phyloP scores from a whole-genome alignment of 495 filamentous ascomycete species.

The Neurospora pannonica region DNA sequence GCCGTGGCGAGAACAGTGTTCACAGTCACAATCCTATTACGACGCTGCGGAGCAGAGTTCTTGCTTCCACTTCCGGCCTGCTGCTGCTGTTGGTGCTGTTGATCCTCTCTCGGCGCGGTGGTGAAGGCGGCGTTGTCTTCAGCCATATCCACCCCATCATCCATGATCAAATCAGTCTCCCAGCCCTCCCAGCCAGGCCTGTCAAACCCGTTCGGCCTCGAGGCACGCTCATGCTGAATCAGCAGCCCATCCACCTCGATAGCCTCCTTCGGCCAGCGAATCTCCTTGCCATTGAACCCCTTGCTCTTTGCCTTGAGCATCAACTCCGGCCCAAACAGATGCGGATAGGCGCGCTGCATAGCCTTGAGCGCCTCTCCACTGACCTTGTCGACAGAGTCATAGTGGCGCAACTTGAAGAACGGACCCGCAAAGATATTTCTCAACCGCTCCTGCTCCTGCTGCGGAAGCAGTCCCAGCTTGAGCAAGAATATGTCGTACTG shows the following conservation, averaged over 20 bases:
- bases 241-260: constrained; percentile 40
- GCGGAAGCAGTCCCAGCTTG: constrained; percentile 50
- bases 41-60: not conserved
- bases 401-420: constrained; percentile 58
- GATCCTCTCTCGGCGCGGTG: not conserved
- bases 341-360: constrained; percentile 45
- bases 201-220: constrained; percentile 51
- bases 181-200: constrained; percentile 40
- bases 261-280: constrained; percentile 43
- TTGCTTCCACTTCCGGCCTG: not conserved
- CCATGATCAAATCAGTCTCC: constrained; percentile 31
- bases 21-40: not conserved
- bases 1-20: not conserved
- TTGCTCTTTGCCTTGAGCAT: constrained; percentile 39
- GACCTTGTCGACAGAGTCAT: constrained; percentile 65
- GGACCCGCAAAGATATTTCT: constrained; percentile 36
- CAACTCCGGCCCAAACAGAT: constrained; percentile 33
- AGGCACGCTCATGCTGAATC: constrained; percentile 44
- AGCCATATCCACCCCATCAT: constrained; percentile 4
- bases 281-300: constrained; percentile 38
- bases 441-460: constrained; percentile 46
- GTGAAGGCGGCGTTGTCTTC: not conserved
- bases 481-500: constrained; percentile 65
- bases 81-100: not conserved
- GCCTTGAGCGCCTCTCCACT: constrained; percentile 54